A percentile compares a stretch with the other conserved stretches of the same genome.
These are phyloP conservation scores for Pleurotus salmoneostramineus DNA, from an alignment of 768 basidiomycete genomes.

Conservation along the genomic window DNA sequence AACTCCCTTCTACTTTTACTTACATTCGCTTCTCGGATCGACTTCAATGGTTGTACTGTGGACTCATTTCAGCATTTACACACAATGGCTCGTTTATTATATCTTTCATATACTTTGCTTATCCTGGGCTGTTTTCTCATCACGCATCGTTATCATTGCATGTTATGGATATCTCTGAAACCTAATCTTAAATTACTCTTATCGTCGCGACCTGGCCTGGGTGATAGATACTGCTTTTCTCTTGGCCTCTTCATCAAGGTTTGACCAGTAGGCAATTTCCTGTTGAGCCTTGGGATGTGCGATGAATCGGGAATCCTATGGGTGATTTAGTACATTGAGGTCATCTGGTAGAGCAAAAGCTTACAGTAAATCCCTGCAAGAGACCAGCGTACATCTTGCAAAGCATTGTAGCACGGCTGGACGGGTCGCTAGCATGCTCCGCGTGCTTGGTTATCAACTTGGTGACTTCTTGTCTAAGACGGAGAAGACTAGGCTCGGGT, in stretches of 20 bases:
- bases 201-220: constrained; percentile 22
- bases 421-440: constrained; percentile 55
- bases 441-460: constrained; percentile 76
- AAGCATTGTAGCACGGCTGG: constrained; percentile 63
- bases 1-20: constrained; percentile 5
- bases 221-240: constrained; percentile 49
- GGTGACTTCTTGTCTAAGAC: constrained; percentile 80
- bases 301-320: constrained; percentile 62
- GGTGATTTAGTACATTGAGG: too few relatives aligned
- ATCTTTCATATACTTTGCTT: neutral
- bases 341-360: too few relatives aligned
- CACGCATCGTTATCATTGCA: neutral
- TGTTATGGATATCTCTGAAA: neutral
- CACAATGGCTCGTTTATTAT: too few relatives aligned
- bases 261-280: constrained; percentile 84
- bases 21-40: neutral
- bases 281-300: constrained; percentile 84
- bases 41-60: neutral
- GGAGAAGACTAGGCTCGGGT: constrained; percentile 56
- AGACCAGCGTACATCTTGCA: constrained; percentile 73
- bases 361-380: constrained; percentile 71
- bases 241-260: constrained; percentile 78
- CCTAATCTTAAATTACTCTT: neutral
- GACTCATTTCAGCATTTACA: neutral
- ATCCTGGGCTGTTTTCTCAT: neutral